Conservation (phyloP, 2,329 filamentous ascomycete genomes). For the Chaetomium sp. region DNA sequence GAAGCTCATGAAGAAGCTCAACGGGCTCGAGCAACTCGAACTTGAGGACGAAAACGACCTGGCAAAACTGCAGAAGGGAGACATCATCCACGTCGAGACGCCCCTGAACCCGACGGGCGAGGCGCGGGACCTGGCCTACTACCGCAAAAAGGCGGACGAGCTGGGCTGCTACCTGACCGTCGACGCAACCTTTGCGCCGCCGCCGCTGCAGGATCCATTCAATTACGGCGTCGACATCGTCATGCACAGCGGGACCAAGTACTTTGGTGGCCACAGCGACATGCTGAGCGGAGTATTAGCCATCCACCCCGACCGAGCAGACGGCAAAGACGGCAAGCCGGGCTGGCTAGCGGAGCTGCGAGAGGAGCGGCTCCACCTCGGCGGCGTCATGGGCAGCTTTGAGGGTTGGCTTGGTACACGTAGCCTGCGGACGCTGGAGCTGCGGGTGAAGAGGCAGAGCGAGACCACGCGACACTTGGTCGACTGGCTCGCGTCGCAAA, state of each 20-base stretch:
- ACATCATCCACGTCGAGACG: constrained; percentile 89
- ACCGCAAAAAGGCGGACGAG: constrained; percentile 70
- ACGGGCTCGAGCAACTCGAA: constrained; percentile 70
- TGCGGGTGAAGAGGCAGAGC: constrained; percentile 79
- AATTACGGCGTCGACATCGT: constrained; percentile 77
- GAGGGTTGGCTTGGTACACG: constrained; percentile 92
- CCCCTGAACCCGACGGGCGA: constrained; percentile 89
- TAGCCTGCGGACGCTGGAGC: constrained; percentile 80
- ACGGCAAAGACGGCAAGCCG: constrained; percentile 38
- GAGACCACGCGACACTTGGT: constrained; percentile 70
- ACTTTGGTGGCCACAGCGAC: constrained; percentile 93
- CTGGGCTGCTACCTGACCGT: constrained; percentile 77
- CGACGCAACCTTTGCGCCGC: constrained; percentile 91
- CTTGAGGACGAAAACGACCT: constrained; percentile 53
- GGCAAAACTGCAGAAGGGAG: constrained; percentile 71
- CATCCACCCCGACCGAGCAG: constrained; percentile 53
- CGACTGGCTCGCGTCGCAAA: constrained; percentile 63
- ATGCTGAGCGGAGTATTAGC: constrained; percentile 85
- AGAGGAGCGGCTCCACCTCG: constrained; percentile 73
- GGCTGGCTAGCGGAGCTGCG: constrained; percentile 62
- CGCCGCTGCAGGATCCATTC: constrained; percentile 86
- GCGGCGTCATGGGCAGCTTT: constrained; percentile 82
- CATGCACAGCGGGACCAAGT: constrained; percentile 95
- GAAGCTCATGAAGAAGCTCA: constrained; percentile 70
- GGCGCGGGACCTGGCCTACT: constrained; percentile 71